phyloP scores from a whole-genome alignment of 805 yeast genomes.

The Saturnispora bothae region DNA sequence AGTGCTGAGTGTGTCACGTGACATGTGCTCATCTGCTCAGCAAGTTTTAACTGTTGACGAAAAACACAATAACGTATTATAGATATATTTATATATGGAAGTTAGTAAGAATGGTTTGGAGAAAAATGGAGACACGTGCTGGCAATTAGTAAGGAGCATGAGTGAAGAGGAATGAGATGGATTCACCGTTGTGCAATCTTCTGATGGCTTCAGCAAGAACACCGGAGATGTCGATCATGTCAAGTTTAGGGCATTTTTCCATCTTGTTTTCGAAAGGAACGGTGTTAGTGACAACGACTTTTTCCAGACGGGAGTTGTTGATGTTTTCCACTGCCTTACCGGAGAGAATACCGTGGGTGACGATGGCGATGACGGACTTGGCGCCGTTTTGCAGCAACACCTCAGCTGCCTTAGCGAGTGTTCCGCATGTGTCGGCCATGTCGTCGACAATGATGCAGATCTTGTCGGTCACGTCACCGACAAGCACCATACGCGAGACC shows the following conservation, averaged over 20 bases:
- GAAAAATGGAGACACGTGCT: too few relatives aligned
- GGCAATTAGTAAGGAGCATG: constrained; percentile 45
- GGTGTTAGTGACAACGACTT: constrained; percentile 70
- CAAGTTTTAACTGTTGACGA: not conserved
- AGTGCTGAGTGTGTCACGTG: too few relatives aligned
- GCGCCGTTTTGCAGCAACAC: constrained; percentile 60
- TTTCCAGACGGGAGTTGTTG: constrained; percentile 55
- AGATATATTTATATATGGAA: not conserved
- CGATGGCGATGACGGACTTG: constrained; percentile 66
- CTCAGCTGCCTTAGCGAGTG: constrained; percentile 75
- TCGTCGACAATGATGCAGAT: constrained; percentile 74
- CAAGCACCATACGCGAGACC: constrained; percentile 74
- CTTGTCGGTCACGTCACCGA: constrained; percentile 73
- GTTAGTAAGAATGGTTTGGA: too few relatives aligned
- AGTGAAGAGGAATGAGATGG: constrained; percentile 68
- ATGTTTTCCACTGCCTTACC: constrained; percentile 66
- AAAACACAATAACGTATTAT: not conserved
- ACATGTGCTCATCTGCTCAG: too few relatives aligned
- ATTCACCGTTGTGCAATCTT: constrained; percentile 80
- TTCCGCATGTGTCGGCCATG: constrained; percentile 88
- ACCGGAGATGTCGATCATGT: constrained; percentile 59
- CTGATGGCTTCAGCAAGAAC: constrained; percentile 75
- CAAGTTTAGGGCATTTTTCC: constrained; percentile 49
- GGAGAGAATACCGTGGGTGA: constrained; percentile 71
- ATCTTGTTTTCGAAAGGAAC: constrained; percentile 65